Percentiles rank a stretch among this genome's conserved stretches.
Conservation (phyloP, 2,329 filamentous ascomycete species). For the Pezicula carpinea region DNA sequence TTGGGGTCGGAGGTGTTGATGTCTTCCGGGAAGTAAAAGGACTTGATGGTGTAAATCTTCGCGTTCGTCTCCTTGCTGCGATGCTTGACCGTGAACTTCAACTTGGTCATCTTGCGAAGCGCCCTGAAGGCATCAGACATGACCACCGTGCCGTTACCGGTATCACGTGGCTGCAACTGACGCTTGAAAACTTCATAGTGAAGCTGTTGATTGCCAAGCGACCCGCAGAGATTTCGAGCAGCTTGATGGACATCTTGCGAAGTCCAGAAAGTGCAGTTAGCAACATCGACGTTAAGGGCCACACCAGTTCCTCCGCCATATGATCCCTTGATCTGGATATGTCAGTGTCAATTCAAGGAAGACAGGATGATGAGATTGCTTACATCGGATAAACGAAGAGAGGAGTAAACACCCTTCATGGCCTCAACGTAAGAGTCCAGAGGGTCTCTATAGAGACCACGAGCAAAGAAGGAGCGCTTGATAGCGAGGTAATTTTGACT, state of each 20-base stretch:
- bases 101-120: conserved; percentile 47
- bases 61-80: conserved; percentile 40
- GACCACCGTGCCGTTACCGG: conserved; percentile 8
- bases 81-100: conserved; percentile 54
- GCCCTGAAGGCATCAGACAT: conserved; percentile 48
- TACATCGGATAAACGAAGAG: conserved; percentile 70
- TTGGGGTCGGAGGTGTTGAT: background rate
- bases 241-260: conserved; percentile 31
- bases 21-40: conserved; percentile 39
- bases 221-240: conserved; percentile 26
- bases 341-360: background rate
- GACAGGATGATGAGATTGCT: conserved; percentile 6
- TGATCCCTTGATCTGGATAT: conserved; percentile 13
- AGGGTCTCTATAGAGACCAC: conserved; percentile 26
- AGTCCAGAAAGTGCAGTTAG: conserved; percentile 86
- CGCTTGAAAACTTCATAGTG: conserved; percentile 20
- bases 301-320: conserved; percentile 48
- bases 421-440: conserved; percentile 69
- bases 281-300: conserved; percentile 83
- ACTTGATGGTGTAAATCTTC: conserved; percentile 48
- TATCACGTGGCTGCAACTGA: conserved; percentile 14
- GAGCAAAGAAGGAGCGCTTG: conserved; percentile 75
- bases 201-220: conserved; percentile 18
- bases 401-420: conserved; percentile 85
- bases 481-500: conserved; percentile 63